These are phyloP conservation scores for Sporisorium scitamineum DNA, from an alignment of 1,284 basidiomycete genomes.

Conservation along the genomic window DNA sequence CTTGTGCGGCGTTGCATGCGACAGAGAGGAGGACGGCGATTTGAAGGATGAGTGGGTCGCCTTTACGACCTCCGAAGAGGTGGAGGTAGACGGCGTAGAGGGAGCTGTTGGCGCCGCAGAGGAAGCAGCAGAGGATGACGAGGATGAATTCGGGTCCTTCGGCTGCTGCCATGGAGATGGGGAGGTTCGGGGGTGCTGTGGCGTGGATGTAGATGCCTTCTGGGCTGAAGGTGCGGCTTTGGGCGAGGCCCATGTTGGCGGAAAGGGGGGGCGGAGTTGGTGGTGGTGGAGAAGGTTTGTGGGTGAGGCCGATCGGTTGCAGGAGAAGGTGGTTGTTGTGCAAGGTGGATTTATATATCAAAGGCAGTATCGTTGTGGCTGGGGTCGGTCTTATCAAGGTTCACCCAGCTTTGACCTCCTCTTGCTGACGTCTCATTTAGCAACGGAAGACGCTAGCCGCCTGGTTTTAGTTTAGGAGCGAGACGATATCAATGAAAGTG, in stretches of 20 bases:
- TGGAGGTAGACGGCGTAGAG: slow-evolving; percentile 32
- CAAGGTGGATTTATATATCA: not conserved
- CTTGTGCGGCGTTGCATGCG: slow-evolving; percentile 14
- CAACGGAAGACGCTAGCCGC: not conserved
- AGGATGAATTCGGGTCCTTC: slow-evolving; percentile 29
- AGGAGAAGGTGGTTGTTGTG: not conserved
- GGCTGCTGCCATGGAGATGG: slow-evolving; percentile 16
- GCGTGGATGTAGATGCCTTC: slow-evolving; percentile 24
- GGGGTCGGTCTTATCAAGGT: not conserved
- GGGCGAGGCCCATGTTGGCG: not conserved
- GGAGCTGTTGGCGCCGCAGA: slow-evolving; percentile 30
- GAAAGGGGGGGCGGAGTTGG: not conserved
- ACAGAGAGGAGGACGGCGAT: slow-evolving; percentile 10
- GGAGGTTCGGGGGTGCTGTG: slow-evolving; percentile 1
- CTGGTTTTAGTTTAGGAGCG: not conserved
- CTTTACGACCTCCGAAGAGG: slow-evolving; percentile 7
- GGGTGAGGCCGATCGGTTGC: not conserved
- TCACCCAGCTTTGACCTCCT: not conserved
- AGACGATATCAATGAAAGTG: too few species aligned
- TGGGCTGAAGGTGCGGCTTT: not conserved
- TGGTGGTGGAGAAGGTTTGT: not conserved
- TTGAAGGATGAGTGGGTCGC: slow-evolving; percentile 25
- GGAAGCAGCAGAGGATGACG: slow-evolving; percentile 6
- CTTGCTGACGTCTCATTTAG: not conserved
- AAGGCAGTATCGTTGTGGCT: too few species aligned